Evolutionary conservation across 129 eudicot genomes (phyloP), one percentile per base, ranked within the genome.

Genomic region (Escallonia herrerae): DNA sequence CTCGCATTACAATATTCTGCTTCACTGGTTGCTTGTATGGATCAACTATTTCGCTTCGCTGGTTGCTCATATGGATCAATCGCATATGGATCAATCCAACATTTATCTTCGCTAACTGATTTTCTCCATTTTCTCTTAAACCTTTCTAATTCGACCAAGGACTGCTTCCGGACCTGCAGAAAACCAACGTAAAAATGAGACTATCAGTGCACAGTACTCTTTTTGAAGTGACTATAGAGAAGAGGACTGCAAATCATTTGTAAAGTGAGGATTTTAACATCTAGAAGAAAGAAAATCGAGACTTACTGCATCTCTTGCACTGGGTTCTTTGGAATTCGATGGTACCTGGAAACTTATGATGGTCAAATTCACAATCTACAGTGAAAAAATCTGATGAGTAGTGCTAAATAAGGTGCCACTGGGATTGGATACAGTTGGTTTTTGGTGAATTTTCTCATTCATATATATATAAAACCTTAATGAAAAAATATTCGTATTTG

Each of bases 81-180:
- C 97, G n/a, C n/a, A n/a, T n/a, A n/a, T 64, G 90, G 95, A 90
- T 90, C 97, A 66, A 62, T 68, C 97, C 97, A 90, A 71, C 95
- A 80, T 40, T 81, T 65, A 68, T 90, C 97, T 70, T 83, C 80
- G 70, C 72, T 69, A 15, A 79, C 83, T 42, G 97, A 95, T 65
- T 75, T 86, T 72, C 66, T 72, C 97, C 97, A 90, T 76, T 95
- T 83, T 68, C 79, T 83, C 79, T 81, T 90, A 75, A 86, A 90
- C 22, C 56, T 82, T 58, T 81, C 80, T 63, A 86, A 71, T 67
- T 90, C 97, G 9, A 59, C 79, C 5, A 68, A 70, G 2, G 95
- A 83, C 66, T 79, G 88, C 53, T 68, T 86, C 15, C 95, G 68
- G 46, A 90, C 95, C 97, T 90, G 83, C 80, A 60, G 51, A 65